Evolutionary conservation across 106 monocot genomes (phyloP).

Genomic region (Cymbidium sinense): DNA sequence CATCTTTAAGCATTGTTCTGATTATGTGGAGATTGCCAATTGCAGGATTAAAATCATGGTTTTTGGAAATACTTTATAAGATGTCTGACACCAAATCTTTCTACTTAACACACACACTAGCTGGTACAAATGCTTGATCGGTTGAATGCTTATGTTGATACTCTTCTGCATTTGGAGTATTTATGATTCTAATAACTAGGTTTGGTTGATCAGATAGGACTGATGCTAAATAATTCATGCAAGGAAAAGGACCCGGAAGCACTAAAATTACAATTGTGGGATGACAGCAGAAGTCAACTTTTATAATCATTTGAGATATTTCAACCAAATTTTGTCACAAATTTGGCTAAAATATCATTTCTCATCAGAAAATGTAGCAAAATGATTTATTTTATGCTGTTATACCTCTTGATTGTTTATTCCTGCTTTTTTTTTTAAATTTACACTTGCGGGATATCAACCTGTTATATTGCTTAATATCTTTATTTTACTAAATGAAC

Average conservation of each 20-base stretch:
- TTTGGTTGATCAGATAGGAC: neutral
- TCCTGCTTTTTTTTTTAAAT: neutral
- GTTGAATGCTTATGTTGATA: neutral
- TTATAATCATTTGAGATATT: neutral
- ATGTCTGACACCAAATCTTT: neutral
- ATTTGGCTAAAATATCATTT: neutral
- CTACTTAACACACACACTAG: too few species aligned
- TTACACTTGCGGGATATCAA: neutral
- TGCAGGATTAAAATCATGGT: neutral
- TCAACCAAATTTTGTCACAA: neutral
- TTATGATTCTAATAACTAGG: neutral
- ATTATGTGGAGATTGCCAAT: neutral
- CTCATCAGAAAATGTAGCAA: neutral
- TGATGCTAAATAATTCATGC: neutral
- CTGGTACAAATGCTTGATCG: too few species aligned
- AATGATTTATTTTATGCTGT: neutral
- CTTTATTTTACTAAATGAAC: neutral
- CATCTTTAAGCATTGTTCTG: too few species aligned
- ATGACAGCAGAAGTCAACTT: neutral
- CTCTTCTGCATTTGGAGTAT: neutral
- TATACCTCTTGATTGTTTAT: neutral
- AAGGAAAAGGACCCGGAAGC: neutral
- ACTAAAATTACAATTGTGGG: neutral
- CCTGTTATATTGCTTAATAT: neutral
- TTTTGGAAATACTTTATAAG: neutral